Base-by-base conservation (phyloP, 2,329 filamentous ascomycete genomes). In the Dothideomycetidae sp. region DNA sequence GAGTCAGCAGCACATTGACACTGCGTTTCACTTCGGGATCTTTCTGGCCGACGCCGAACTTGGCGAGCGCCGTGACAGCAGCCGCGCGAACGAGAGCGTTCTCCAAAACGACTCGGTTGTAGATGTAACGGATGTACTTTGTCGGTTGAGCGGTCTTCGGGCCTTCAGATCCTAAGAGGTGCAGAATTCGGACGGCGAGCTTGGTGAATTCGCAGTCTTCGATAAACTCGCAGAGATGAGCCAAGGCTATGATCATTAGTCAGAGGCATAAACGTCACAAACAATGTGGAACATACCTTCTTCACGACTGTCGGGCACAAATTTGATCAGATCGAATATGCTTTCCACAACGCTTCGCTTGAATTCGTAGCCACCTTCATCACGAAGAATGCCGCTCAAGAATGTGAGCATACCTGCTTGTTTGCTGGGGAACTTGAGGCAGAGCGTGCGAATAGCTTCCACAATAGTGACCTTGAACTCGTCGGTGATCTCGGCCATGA, bases 391-490 rank as follows among this genome's bases (percentile, higher is more conserved):
- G n/a, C 86, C 83, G 53, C 88, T 93, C 33, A 98, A 73, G 74
- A 98, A 98, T 35, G 83, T 76, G 36, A 98, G 76, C 86, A 98
- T 96, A 44, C 85, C 86, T 32, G 88, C 88, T 63, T 98, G 90
- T 66, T 98, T 98, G 64, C 75, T 86, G 21, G 90, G 90, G 65
- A 98, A 98, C 64, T 98, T 98, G 50, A 98, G 68, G 58, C 88
- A 96, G 29, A 98, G 66, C 3, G 90, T 96, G 43, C 90, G 81
- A 54, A 98, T 94, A 29, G 90, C 90, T 60, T 98, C 90, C 30
- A 98, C 88, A 52, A 98, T 93, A n/a, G 90, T 98, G 49, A 98
- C 93, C 70, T 96, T 98, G 70, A 98, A 98, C 60, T 98, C 90
- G 55, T 98, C 90, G 5, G 88, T 94, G 48, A 96, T 96, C 61